Percentiles rank a stretch among this genome's conserved stretches.
These are phyloP conservation scores for Darksidea phi DNA, from an alignment of 495 filamentous ascomycete genomes.

Conservation along the genomic window DNA sequence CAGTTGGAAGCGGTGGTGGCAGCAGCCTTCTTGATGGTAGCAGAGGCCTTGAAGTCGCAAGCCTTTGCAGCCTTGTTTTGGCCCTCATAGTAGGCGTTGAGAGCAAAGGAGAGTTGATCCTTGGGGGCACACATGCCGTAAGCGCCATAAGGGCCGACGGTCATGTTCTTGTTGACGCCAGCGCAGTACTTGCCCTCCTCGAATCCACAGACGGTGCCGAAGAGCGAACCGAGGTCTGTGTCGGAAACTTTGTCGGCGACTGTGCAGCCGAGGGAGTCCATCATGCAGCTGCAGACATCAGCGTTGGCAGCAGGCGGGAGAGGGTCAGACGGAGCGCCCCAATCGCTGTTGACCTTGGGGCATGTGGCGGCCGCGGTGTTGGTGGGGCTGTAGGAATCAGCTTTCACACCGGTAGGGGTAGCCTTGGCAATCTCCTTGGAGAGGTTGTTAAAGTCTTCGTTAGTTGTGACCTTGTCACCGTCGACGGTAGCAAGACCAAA, in stretches of 20 bases:
- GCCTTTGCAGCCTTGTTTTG: conserved; percentile 57
- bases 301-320: conserved; percentile 80
- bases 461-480: conserved; percentile 56
- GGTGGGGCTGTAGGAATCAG: conserved; percentile 68
- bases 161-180: conserved; percentile 69
- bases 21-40: conserved; percentile 42
- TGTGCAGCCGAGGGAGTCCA: conserved; percentile 66
- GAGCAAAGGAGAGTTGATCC: conserved; percentile 75
- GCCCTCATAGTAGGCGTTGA: conserved; percentile 72
- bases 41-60: conserved; percentile 76
- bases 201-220: conserved; percentile 69
- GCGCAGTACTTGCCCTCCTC: conserved; percentile 55
- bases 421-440: conserved; percentile 66
- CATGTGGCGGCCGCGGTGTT: conserved; percentile 73
- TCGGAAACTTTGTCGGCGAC: conserved; percentile 51
- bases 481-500: conserved; percentile 76
- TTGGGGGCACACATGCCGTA: conserved; percentile 83
- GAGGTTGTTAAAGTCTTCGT: conserved; percentile 73
- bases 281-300: conserved; percentile 80
- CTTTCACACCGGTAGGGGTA: conserved; percentile 64
- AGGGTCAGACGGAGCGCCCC: conserved; percentile 61
- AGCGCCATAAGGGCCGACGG: conserved; percentile 75
- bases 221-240: conserved; percentile 62
- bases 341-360: conserved; percentile 62
- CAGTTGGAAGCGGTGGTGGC: conserved; percentile 54